Evolutionary conservation across 257 asterid species (phyloP), one percentile per base, ranked within the genome.

Genomic region (Nemophila menziesii): DNA sequence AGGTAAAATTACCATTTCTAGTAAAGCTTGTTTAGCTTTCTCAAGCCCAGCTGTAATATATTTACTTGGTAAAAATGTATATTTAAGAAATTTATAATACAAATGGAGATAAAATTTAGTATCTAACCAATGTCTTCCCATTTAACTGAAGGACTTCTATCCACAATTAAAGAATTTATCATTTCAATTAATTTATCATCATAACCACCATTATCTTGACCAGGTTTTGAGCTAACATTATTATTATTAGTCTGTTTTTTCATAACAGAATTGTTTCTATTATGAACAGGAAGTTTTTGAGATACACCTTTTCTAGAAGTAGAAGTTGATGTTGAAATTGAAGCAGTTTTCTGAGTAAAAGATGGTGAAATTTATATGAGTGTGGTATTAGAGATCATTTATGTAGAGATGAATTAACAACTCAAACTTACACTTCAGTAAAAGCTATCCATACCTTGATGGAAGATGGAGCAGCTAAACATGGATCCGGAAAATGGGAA

Each of bases 91-190:
- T 39, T 44, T 12, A 37, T 14, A 8, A 53, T 55, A 22, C 47
- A 54, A 43, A 48, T 49, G 41, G 58, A 16, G 43, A 50, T 12
- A 39, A 43, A 20, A 7, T 39, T 16, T 16, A 46, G 49, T 52
- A 36, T 56, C 92, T 68, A 44, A 90, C 99, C 99, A 47, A 90
- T 90, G 67, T 85, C 99, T 54, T 85, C 92, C 99, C 99, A 90
- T 67, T 90, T 90, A 60, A 90, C 96, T 43, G 99, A 81, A 49
- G 94, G 93, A 64, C 92, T 78, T 47, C 67, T 71, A 58, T 85
- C 96, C 41, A 90, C 70, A 61, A 90, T 90, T 66, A 81, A 76
- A 37, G 94, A 79, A 57, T 85, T 90, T 55, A 90, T 85, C 93
- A 79, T 85, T 52, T 81, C 99, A 21, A 67, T 79, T 77, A 90